Percentiles rank a stretch among this genome's conserved stretches.
phyloP scores from a whole-genome alignment of 208 protist genomes.

The Leishmania mexicana region DNA sequence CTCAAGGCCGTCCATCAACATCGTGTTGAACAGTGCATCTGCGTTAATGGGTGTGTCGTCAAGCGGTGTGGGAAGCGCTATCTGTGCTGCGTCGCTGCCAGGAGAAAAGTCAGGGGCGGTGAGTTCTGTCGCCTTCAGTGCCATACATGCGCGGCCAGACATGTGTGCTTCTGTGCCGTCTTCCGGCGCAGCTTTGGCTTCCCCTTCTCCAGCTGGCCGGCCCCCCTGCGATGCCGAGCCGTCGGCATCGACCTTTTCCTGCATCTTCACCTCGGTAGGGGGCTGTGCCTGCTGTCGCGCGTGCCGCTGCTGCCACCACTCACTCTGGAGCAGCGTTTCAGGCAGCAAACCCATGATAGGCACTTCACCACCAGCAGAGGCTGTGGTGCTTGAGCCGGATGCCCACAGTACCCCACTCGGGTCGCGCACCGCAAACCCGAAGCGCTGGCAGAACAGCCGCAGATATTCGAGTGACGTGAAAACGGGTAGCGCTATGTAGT shows the following conservation, averaged over 20 bases:
- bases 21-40: slow-evolving; percentile 20
- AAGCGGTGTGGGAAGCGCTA: background rate
- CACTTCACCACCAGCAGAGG: background rate
- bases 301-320: slow-evolving; percentile 44
- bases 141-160: background rate
- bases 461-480: slow-evolving; percentile 84
- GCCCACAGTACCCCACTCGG: slow-evolving; percentile 82
- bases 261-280: slow-evolving; percentile 1
- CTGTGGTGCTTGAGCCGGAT: slow-evolving; percentile 28
- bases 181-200: background rate
- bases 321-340: slow-evolving; percentile 42
- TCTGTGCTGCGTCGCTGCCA: background rate
- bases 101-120: background rate
- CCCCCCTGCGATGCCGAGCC: background rate
- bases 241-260: background rate
- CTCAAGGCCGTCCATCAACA: slow-evolving; percentile 19
- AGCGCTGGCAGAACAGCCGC: slow-evolving; percentile 69
- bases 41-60: slow-evolving; percentile 13
- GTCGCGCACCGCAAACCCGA: slow-evolving; percentile 72
- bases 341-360: slow-evolving; percentile 33
- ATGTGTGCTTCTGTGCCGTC: background rate
- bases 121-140: background rate
- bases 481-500: slow-evolving; percentile 86
- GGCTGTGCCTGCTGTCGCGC: background rate
- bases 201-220: background rate